These are phyloP conservation scores for Venturia effusa DNA, from an alignment of 2,329 filamentous ascomycete genomes.

Conservation along the genomic window DNA sequence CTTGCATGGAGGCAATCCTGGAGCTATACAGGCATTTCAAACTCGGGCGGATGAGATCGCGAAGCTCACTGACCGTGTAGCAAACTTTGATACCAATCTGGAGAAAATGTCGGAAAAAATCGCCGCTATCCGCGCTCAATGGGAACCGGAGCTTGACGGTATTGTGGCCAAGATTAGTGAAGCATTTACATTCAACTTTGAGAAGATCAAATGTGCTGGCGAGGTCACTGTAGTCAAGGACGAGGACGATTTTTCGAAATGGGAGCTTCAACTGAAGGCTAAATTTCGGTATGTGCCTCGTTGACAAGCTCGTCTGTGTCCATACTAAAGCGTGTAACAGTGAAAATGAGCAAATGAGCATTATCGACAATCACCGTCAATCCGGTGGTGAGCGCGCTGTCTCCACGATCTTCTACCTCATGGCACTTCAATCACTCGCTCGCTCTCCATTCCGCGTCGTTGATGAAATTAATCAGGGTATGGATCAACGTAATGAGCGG, in stretches of 20 bases:
- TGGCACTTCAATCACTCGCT: constrained; percentile 90
- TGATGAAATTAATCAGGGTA: constrained; percentile 98
- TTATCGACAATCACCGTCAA: constrained; percentile 84
- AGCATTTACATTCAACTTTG: constrained; percentile 87
- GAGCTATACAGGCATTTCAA: constrained; percentile 68
- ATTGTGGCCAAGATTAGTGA: constrained; percentile 74
- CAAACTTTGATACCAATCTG: constrained; percentile 49
- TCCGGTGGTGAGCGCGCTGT: constrained; percentile 94
- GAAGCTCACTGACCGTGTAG: constrained; percentile 47
- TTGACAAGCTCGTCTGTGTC: neutral
- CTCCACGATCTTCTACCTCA: constrained; percentile 96
- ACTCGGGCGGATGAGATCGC: constrained; percentile 40
- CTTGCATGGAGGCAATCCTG: constrained; percentile 66
- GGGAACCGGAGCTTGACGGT: constrained; percentile 74
- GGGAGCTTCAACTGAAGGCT: constrained; percentile 89
- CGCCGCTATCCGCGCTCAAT: constrained; percentile 53
- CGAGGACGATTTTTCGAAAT: constrained; percentile 77
- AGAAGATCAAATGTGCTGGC: constrained; percentile 86
- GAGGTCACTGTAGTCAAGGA: constrained; percentile 84
- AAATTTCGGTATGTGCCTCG: constrained; percentile 64
- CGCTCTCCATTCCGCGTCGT: constrained; percentile 95
- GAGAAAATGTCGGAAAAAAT: constrained; percentile 49
- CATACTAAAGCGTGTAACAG: constrained; percentile 31
- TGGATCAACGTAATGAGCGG: constrained; percentile 96
- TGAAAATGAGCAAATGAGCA: constrained; percentile 70